A percentile compares a stretch with the other conserved stretches of the same genome.
Conservation (phyloP, 257 asterid species). For the Solanum neorickii region DNA sequence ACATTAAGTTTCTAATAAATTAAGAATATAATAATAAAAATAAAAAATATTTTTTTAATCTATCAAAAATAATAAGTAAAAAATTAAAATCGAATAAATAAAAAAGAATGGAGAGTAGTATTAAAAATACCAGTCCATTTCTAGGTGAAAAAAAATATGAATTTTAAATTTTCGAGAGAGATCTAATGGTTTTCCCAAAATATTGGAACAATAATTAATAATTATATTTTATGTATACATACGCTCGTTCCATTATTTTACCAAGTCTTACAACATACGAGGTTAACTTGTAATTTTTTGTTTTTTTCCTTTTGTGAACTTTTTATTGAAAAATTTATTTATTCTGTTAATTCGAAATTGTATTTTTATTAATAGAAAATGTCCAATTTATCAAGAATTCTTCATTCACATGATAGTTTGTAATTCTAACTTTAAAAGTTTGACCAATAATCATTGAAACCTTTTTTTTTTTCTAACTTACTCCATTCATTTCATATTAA, state of each 20-base stretch:
- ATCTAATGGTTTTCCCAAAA: background rate
- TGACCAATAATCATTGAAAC: background rate
- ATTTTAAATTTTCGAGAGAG: background rate
- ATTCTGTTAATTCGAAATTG: too few relatives aligned
- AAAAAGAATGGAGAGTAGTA: background rate
- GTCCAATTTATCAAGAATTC: too few relatives aligned
- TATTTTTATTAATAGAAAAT: too few relatives aligned
- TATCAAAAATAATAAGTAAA: too few relatives aligned
- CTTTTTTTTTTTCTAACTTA: background rate
- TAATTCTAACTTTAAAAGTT: too few relatives aligned
- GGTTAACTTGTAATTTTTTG: background rate
- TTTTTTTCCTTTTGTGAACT: background rate
- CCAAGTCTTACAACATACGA: background rate
- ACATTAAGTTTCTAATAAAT: too few relatives aligned
- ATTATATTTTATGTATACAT: background rate
- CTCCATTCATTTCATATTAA: accelerated
- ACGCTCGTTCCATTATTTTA: background rate
- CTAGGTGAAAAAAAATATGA: background rate
- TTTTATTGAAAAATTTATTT: too few relatives aligned
- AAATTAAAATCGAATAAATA: too few relatives aligned
- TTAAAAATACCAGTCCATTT: background rate
- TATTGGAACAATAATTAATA: background rate
- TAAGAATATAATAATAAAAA: too few relatives aligned
- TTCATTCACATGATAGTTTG: too few relatives aligned
- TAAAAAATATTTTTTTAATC: too few relatives aligned